Conservation (phyloP, 495 filamentous ascomycete species). For the Aspergillus funiculosus region DNA sequence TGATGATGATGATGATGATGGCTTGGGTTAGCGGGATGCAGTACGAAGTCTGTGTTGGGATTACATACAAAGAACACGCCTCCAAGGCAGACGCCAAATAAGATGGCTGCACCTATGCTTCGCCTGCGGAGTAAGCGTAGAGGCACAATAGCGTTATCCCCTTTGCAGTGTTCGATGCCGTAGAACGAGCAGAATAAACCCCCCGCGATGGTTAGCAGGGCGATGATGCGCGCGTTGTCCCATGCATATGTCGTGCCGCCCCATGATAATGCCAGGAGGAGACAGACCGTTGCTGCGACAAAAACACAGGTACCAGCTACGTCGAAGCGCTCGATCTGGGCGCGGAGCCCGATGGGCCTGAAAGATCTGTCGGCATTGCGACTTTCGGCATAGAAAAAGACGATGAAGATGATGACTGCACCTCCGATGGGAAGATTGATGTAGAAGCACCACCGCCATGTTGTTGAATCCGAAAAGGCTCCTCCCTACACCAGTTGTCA, state of each 20-base stretch:
- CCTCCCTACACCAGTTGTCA: too few species aligned
- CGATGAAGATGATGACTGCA: constrained; percentile 42
- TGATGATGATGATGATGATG: neutral
- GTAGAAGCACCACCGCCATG: constrained; percentile 73
- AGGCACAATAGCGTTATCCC: neutral
- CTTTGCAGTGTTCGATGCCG: neutral
- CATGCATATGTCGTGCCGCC: neutral
- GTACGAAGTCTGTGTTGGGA: neutral
- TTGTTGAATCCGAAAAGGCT: constrained; percentile 37
- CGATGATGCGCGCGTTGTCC: neutral
- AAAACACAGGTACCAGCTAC: constrained; percentile 61
- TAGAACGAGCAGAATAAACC: neutral
- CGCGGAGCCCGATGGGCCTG: constrained; percentile 29
- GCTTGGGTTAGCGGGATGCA: neutral
- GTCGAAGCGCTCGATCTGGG: constrained; percentile 44
- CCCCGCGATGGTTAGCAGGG: too few species aligned
- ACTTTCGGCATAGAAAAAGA: constrained; percentile 40
- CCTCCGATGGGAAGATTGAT: constrained; percentile 54
- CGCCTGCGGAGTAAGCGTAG: neutral
- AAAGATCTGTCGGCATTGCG: constrained; percentile 24
- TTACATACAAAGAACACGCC: neutral
- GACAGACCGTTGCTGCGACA: neutral
- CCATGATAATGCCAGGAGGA: neutral
- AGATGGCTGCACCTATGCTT: neutral
- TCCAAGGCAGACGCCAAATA: neutral